Evolutionary conservation across 495 filamentous ascomycete species (phyloP).

Genomic region (Stereocaulon alpinum): DNA sequence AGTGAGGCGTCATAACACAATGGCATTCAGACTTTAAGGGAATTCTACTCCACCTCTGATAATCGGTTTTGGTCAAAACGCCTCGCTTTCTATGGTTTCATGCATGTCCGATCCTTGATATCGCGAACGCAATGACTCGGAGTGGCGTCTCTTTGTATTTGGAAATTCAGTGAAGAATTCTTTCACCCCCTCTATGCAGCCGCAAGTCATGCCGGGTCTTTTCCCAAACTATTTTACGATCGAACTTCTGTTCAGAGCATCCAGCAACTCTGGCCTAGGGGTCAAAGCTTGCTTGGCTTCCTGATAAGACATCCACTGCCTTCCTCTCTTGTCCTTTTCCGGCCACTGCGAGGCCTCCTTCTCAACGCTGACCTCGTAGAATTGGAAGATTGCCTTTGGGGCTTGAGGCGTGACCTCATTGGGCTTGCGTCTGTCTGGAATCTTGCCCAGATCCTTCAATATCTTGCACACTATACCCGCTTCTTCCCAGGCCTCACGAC

Average conservation of each 20-base stretch:
- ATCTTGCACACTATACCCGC: slow-evolving; percentile 80
- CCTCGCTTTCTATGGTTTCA: slow-evolving; percentile 6
- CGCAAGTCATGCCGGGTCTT: slow-evolving; percentile 1
- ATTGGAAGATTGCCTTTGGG: slow-evolving; percentile 70
- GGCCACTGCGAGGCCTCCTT: slow-evolving; percentile 82
- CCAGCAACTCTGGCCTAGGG: slow-evolving; percentile 73
- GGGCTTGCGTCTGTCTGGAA: slow-evolving; percentile 63
- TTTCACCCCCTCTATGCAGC: not conserved
- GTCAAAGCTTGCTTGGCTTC: slow-evolving; percentile 69
- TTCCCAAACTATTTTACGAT: slow-evolving; percentile 41
- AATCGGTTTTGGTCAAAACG: slow-evolving; percentile 2
- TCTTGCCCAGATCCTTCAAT: slow-evolving; percentile 71
- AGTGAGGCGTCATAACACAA: not conserved
- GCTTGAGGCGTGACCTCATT: slow-evolving; percentile 48
- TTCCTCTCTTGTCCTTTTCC: slow-evolving; percentile 80
- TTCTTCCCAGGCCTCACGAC: slow-evolving; percentile 94
- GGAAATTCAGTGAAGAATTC: not conserved
- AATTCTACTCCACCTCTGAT: slow-evolving; percentile 8
- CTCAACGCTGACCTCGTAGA: slow-evolving; percentile 78
- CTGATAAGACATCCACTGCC: slow-evolving; percentile 78
- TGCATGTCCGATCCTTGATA: not conserved
- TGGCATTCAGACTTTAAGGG: not conserved
- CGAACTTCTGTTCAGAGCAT: slow-evolving; percentile 75
- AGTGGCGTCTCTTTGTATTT: not conserved
- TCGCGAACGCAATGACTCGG: not conserved